Evolutionary conservation across 1,284 basidiomycete genomes (phyloP).

Genomic region (Boletus albobrunnescens): DNA sequence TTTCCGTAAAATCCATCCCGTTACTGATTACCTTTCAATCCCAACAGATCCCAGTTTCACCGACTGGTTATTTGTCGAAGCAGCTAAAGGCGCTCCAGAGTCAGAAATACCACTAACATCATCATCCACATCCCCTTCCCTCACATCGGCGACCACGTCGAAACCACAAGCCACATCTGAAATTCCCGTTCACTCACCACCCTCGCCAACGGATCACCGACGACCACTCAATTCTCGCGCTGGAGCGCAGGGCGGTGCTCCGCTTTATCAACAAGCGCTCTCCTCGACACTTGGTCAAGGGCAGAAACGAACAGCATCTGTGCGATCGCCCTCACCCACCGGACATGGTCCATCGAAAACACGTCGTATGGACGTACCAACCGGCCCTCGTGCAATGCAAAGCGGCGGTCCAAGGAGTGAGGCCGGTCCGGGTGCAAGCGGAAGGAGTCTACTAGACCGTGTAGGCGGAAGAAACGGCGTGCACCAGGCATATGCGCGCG

Average conservation of each 20-base stretch:
- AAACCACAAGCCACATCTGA: conserved; percentile 23
- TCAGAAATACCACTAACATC: conserved; percentile 35
- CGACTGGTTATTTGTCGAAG: conserved; percentile 78
- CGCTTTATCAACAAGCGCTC: conserved; percentile 65
- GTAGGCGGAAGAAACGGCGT: conserved; percentile 51
- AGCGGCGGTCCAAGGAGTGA: conserved; percentile 40
- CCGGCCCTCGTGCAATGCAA: conserved; percentile 76
- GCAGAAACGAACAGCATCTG: conserved; percentile 67
- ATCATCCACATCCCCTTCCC: conserved; percentile 36
- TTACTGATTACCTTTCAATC: conserved; percentile 5
- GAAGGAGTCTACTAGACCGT: conserved; percentile 69
- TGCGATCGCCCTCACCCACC: conserved; percentile 69
- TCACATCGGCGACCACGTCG: conserved; percentile 11
- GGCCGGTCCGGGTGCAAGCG: conserved; percentile 21
- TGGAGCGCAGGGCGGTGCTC: conserved; percentile 33
- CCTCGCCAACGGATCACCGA: conserved; percentile 37
- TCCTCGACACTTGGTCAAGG: conserved; percentile 59
- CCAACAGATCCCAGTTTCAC: conserved; percentile 69
- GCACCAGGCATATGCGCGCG: conserved; percentile 30
- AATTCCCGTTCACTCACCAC: conserved; percentile 27
- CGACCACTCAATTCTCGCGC: conserved; percentile 42
- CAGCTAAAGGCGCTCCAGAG: conserved; percentile 61
- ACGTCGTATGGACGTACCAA: conserved; percentile 69
- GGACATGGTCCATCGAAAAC: conserved; percentile 58
- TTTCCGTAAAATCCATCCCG: conserved; percentile 11